Evolutionary conservation across 495 filamentous ascomycete species (phyloP).

Genomic region (Podospora pseudoanserina): DNA sequence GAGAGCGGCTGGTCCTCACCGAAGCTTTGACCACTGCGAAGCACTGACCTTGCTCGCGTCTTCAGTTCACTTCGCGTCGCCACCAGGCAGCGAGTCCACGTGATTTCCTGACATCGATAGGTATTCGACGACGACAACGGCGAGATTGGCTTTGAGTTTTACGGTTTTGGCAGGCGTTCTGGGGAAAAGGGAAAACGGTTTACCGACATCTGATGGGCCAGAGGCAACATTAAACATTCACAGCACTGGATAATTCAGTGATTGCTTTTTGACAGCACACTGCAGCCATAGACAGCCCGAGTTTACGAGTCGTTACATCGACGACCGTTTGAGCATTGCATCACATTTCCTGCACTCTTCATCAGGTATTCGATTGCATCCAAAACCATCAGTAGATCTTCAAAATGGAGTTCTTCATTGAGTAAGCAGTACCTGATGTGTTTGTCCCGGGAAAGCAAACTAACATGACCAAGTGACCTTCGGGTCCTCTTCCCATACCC

Average conservation of each 20-base stretch:
- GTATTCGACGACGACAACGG: not conserved
- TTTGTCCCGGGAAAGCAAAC: slow-evolving; percentile 1
- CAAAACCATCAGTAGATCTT: not conserved
- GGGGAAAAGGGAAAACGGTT: not conserved
- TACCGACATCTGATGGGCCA: not conserved
- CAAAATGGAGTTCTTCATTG: slow-evolving; percentile 94
- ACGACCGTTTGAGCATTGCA: slow-evolving; percentile 1
- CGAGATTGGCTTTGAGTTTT: not conserved
- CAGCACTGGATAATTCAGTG: too few species aligned
- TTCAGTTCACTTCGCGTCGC: not conserved
- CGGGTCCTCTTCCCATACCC: slow-evolving; percentile 96
- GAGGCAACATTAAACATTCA: too few species aligned
- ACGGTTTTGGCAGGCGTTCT: not conserved
- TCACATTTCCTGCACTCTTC: not conserved
- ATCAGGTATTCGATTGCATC: not conserved
- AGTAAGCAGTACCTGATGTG: slow-evolving; percentile 34
- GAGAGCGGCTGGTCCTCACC: not conserved
- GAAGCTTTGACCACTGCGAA: slow-evolving; percentile 1
- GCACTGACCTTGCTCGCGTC: not conserved
- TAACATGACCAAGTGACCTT: slow-evolving; percentile 61
- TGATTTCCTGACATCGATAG: not conserved
- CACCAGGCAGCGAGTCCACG: slow-evolving; percentile 18
- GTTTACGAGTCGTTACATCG: not conserved
- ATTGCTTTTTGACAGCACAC: too few species aligned
- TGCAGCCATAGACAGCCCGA: not conserved